Evolutionary conservation across 179 eudicot genomes (phyloP).

Genomic region (Patellifolia procumbens): DNA sequence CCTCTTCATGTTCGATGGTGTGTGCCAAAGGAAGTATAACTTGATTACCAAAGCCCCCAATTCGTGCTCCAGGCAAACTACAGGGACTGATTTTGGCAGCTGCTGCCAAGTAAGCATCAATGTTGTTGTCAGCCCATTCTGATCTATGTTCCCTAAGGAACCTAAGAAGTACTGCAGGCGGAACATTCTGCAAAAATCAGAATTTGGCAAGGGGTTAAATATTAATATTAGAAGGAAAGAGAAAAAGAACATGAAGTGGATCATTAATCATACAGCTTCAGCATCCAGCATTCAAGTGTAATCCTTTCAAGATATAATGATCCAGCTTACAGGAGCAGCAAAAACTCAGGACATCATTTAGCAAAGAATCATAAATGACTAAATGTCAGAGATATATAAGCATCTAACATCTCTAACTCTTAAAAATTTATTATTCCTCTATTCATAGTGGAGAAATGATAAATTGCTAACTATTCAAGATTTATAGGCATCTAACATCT

Average conservation of each 20-base stretch:
- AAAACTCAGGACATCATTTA: background rate
- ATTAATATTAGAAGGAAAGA: background rate
- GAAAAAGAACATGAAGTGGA: background rate
- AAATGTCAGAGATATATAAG: too few relatives aligned
- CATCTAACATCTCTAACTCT: too few relatives aligned
- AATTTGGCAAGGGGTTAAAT: background rate
- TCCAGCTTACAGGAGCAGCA: background rate
- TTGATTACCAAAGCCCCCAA: conserved; percentile 74
- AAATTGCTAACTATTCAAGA: too few relatives aligned
- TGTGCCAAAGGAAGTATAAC: conserved; percentile 92
- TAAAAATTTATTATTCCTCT: too few relatives aligned
- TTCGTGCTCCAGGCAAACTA: conserved; percentile 65
- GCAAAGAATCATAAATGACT: too few relatives aligned
- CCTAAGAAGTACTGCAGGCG: conserved; percentile 79
- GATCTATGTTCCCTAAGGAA: conserved; percentile 90
- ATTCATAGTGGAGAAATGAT: too few relatives aligned
- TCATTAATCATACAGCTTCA: background rate
- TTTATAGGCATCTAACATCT: too few relatives aligned
- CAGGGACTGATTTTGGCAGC: conserved; percentile 81
- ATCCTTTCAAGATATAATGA: background rate
- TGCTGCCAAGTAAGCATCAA: conserved; percentile 83
- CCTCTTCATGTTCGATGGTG: conserved; percentile 95
- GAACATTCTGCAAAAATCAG: conserved; percentile 59
- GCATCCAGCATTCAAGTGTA: background rate
- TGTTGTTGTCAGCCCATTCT: conserved; percentile 89